Evolutionary conservation across 306 rosid genomes (phyloP).

Genomic region (Gastrolobium villosum): DNA sequence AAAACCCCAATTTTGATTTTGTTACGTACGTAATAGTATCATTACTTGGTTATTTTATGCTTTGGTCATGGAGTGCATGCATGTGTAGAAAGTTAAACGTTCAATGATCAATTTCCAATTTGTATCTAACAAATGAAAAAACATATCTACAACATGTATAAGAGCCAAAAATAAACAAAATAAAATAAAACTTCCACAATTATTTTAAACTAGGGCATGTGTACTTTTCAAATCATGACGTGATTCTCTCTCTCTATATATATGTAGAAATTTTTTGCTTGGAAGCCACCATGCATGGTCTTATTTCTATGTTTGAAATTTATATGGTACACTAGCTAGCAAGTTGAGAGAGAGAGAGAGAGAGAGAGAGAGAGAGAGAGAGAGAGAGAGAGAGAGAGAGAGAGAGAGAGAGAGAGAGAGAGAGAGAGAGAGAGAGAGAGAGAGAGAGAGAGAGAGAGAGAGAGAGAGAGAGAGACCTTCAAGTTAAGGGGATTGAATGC

Average conservation of each 20-base stretch:
- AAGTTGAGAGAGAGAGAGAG: neutral
- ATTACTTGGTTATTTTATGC: conserved; percentile 14
- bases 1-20: neutral
- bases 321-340: neutral
- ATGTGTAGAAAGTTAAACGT: conserved; percentile 16
- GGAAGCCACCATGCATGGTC: neutral
- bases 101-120: neutral
- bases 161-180: neutral
- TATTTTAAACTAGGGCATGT: neutral
- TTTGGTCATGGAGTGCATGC: neutral
- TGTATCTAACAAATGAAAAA: neutral
- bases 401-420: too few species aligned
- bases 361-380: conserved; percentile 26
- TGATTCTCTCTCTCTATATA: neutral
- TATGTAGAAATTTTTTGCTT: neutral
- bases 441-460: neutral
- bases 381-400: too few species aligned
- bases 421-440: too few species aligned
- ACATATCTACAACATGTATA: neutral
- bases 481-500: conserved; percentile 79
- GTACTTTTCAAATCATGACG: conserved; percentile 23
- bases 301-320: neutral
- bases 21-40: conserved; percentile 16
- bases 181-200: neutral
- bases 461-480: conserved; percentile 57